These are phyloP conservation scores for Claviceps humidiphila DNA, from an alignment of 2,329 filamentous ascomycete genomes.

Conservation along the genomic window DNA sequence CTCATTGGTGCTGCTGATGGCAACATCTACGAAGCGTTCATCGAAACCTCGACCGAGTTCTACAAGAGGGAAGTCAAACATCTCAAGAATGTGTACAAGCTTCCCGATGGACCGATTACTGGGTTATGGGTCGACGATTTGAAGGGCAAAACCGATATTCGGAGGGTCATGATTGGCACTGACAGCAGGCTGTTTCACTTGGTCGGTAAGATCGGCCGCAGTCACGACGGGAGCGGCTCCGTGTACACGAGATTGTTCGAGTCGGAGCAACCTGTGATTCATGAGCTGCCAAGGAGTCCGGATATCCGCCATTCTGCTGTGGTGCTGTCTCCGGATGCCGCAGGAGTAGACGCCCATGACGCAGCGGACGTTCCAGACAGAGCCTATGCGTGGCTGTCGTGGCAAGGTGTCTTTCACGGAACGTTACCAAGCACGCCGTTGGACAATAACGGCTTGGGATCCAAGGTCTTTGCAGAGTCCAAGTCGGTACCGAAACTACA, in stretches of 20 bases:
- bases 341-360: constrained; percentile 36
- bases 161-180: constrained; percentile 70
- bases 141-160: constrained; percentile 51
- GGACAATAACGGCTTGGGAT: constrained; percentile 49
- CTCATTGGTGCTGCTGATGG: constrained; percentile 85
- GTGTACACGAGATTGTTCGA: constrained; percentile 86
- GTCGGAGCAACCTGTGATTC: constrained; percentile 61
- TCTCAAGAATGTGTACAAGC: constrained; percentile 68
- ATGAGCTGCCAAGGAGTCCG: constrained; percentile 52
- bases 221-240: constrained; percentile 68
- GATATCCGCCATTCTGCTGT: constrained; percentile 49
- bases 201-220: constrained; percentile 59
- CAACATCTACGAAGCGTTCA: constrained; percentile 86
- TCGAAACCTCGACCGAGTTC: constrained; percentile 89
- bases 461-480: constrained; percentile 63
- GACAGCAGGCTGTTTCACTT: constrained; percentile 69
- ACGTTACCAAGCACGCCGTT: constrained; percentile 51
- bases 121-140: constrained; percentile 76
- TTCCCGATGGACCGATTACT: constrained; percentile 69
- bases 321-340: constrained; percentile 61
- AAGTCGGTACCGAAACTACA: constrained; percentile 64
- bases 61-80: constrained; percentile 93
- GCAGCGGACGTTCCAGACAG: constrained; percentile 55
- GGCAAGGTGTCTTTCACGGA: constrained; percentile 81
- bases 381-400: constrained; percentile 80